These are phyloP conservation scores for Metarhizium humberi DNA, from an alignment of 2,329 filamentous ascomycete species.

Conservation along the genomic window DNA sequence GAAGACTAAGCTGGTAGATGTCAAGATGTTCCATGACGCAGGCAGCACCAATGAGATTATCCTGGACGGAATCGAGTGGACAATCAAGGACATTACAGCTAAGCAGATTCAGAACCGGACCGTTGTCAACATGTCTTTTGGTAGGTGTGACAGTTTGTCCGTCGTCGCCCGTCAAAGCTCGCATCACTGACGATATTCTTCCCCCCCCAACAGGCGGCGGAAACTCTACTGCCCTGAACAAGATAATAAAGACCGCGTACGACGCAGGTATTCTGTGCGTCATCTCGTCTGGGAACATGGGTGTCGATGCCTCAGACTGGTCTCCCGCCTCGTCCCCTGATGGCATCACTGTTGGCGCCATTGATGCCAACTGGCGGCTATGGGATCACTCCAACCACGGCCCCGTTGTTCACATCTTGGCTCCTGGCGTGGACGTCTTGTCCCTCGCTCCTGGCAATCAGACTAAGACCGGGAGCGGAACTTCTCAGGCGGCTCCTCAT, in stretches of 20 bases:
- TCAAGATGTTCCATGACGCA: constrained; percentile 33
- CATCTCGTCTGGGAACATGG: constrained; percentile 44
- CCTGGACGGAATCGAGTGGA: constrained; percentile 26
- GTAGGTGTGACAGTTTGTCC: background rate
- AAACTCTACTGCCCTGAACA: constrained; percentile 32
- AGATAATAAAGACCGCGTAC: constrained; percentile 36
- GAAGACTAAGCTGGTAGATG: constrained; percentile 29
- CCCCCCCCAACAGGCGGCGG: background rate
- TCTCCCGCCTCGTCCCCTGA: constrained; percentile 39
- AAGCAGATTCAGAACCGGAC: constrained; percentile 29
- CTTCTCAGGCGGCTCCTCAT: constrained; percentile 54
- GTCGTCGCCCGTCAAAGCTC: background rate
- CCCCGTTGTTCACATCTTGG: constrained; percentile 37
- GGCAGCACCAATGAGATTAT: constrained; percentile 11
- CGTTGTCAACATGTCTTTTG: constrained; percentile 48
- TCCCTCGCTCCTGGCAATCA: constrained; percentile 35
- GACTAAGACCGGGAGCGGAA: constrained; percentile 39
- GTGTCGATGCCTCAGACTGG: constrained; percentile 25
- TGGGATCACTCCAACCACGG: constrained; percentile 44
- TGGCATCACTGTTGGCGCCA: constrained; percentile 44
- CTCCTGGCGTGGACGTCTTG: constrained; percentile 35
- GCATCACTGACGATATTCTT: background rate
- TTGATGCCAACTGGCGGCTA: constrained; percentile 26
- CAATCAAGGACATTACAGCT: constrained; percentile 30
- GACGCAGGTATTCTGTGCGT: constrained; percentile 38